Evolutionary conservation across 345 rosid species (phyloP), one percentile per base, ranked within the genome.

Genomic region (Eucalyptus curtisii): DNA sequence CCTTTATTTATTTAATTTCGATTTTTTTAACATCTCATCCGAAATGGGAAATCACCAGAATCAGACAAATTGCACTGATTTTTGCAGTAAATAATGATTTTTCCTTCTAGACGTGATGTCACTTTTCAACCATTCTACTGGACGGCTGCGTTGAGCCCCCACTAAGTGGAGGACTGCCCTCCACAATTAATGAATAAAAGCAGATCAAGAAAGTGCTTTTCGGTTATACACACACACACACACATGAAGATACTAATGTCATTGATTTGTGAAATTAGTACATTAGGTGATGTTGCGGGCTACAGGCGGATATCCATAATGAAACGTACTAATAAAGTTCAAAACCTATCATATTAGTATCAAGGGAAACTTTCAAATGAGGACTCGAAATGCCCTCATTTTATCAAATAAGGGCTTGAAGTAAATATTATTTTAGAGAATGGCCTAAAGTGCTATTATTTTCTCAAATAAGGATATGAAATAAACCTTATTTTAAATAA

Each of bases 371-470:
- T 50, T 49, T 16, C 53, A 50, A 50, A 50, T 50, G 1, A 50
- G 3, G 4, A 50, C 20, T 1, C 2, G 1, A 50, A 50, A 50
- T 50, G 2, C 4, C 53, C 1, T 50, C 1, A 50, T 50, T 50
- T 49, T 14, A 14, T 49, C 7, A 49, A 49, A 49, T 50, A 52
- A 52, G 1, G 24, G 2, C 1, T 52, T 19, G 4, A 52, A 52
- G 24, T 52, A 19, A 10, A 52, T 52, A 52, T 52, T 19, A 52
- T 52, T 52, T 52, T 52, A 52, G 10, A 52, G 2, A 52, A 19
- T 0, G 0, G 24, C 57, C 2, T 19, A 52, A 19, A 52, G 4
- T 52, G 9, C 24, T 52, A 52, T 19, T 19, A 52, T 19, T 52
- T 19, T 52, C 19, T 52, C 57, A 52, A 52, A 52, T 52, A 52